Evolutionary conservation across 2,329 filamentous ascomycete genomes (phyloP).

Genomic region (Xylaria sp.): DNA sequence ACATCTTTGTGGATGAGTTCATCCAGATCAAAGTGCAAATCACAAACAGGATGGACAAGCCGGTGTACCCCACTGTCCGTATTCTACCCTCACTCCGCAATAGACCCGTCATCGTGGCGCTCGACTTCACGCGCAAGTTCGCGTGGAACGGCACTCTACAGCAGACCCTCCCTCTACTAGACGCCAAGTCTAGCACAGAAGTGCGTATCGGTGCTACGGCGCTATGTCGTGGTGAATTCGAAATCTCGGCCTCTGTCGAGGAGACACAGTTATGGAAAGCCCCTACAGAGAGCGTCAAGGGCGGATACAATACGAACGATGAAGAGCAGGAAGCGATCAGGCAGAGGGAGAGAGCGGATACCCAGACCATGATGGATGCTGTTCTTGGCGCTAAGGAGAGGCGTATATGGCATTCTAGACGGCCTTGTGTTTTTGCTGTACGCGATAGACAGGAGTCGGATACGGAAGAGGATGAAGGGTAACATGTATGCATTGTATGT

Average conservation of each 20-base stretch:
- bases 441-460: conserved; percentile 46
- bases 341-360: conserved; percentile 52
- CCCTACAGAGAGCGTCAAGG: neutral
- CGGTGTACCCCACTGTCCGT: conserved; percentile 75
- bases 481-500: neutral
- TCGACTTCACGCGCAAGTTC: conserved; percentile 82
- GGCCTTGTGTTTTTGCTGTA: conserved; percentile 61
- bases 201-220: conserved; percentile 73
- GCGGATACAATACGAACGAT: neutral
- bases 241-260: conserved; percentile 80
- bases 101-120: conserved; percentile 71
- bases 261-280: conserved; percentile 67
- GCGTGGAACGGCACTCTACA: conserved; percentile 87
- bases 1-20: conserved; percentile 64
- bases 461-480: conserved; percentile 1
- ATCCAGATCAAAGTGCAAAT: conserved; percentile 72
- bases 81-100: conserved; percentile 78
- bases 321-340: conserved; percentile 25
- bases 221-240: conserved; percentile 81
- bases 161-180: conserved; percentile 69
- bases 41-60: conserved; percentile 72
- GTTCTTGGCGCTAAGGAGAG: conserved; percentile 65
- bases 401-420: conserved; percentile 68
- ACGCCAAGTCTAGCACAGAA: conserved; percentile 62
- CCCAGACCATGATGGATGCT: conserved; percentile 62